These are phyloP conservation scores for Verbascum thapsus DNA, from an alignment of 257 asterid genomes.

Conservation along the genomic window DNA sequence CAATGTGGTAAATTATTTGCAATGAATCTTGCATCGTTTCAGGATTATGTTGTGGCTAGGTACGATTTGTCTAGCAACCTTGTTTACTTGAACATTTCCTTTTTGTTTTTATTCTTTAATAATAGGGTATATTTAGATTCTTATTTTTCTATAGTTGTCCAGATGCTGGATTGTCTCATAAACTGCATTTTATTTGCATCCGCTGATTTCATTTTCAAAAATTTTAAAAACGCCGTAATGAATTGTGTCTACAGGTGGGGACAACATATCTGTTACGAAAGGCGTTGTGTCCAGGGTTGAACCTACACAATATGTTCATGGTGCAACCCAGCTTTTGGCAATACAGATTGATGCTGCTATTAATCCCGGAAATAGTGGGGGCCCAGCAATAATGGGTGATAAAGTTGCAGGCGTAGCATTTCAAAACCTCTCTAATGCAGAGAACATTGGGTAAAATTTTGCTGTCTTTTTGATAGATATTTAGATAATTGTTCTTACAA, in stretches of 20 bases:
- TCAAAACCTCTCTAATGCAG: constrained; percentile 98
- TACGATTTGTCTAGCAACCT: neutral
- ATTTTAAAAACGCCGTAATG: constrained; percentile 3
- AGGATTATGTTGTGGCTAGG: neutral
- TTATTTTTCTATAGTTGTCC: constrained; percentile 10
- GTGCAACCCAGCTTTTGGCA: constrained; percentile 88
- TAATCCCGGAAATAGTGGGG: constrained; percentile 98
- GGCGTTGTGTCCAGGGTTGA: constrained; percentile 98
- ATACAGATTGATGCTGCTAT: constrained; percentile 99
- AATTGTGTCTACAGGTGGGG: constrained; percentile 69
- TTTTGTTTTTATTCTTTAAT: neutral
- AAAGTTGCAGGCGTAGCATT: constrained; percentile 98
- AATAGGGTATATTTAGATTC: neutral
- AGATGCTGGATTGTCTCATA: neutral
- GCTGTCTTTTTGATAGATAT: neutral
- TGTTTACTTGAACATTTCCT: neutral
- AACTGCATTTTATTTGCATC: neutral
- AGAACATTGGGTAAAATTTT: constrained; percentile 75
- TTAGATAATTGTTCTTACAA: neutral
- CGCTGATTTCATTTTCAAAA: constrained; percentile 15
- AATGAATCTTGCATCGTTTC: constrained; percentile 1
- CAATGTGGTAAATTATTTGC: neutral
- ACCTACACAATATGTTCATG: constrained; percentile 94
- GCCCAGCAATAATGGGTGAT: constrained; percentile 97
- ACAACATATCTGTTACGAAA: constrained; percentile 94